Evolutionary conservation across 768 basidiomycete species (phyloP).

Genomic region (Panaeolus cyanescens): DNA sequence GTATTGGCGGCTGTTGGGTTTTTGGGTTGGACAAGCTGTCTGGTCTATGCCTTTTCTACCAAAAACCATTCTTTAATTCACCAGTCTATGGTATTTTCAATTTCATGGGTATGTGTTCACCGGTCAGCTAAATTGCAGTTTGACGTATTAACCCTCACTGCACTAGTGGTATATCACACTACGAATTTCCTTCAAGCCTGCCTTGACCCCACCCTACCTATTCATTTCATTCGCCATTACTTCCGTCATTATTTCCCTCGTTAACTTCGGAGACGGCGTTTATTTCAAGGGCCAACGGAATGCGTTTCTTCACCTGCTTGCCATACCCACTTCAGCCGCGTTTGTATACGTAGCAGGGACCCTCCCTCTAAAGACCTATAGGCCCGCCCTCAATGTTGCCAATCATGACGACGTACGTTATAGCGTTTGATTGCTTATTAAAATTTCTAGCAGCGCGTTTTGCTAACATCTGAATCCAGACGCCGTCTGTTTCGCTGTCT

Average conservation of each 20-base stretch:
- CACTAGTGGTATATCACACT: slow-evolving; percentile 43
- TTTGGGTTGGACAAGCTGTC: slow-evolving; percentile 43
- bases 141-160: neutral
- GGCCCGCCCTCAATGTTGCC: slow-evolving; percentile 52
- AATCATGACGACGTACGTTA: slow-evolving; percentile 44
- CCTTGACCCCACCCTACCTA: slow-evolving; percentile 49
- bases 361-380: slow-evolving; percentile 48
- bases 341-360: slow-evolving; percentile 58
- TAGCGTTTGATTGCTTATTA: neutral
- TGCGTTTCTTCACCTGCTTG: slow-evolving; percentile 25
- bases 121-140: neutral
- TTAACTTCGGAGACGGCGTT: slow-evolving; percentile 35
- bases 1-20: slow-evolving; percentile 39
- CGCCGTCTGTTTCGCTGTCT: slow-evolving; percentile 48
- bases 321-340: slow-evolving; percentile 33
- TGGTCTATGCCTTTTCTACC: slow-evolving; percentile 35
- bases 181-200: slow-evolving; percentile 36
- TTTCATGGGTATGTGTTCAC: slow-evolving; percentile 48
- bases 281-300: slow-evolving; percentile 16
- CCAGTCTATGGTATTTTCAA: slow-evolving; percentile 31
- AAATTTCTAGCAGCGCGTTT: neutral
- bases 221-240: slow-evolving; percentile 39
- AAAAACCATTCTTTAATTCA: slow-evolving; percentile 19
- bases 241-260: slow-evolving; percentile 36
- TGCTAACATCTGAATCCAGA: slow-evolving; percentile 28